A percentile compares a stretch with the other conserved stretches of the same genome.
Evolutionary conservation across 75 land plant species (phyloP).

Genomic region (Isoetes taiwanensis): DNA sequence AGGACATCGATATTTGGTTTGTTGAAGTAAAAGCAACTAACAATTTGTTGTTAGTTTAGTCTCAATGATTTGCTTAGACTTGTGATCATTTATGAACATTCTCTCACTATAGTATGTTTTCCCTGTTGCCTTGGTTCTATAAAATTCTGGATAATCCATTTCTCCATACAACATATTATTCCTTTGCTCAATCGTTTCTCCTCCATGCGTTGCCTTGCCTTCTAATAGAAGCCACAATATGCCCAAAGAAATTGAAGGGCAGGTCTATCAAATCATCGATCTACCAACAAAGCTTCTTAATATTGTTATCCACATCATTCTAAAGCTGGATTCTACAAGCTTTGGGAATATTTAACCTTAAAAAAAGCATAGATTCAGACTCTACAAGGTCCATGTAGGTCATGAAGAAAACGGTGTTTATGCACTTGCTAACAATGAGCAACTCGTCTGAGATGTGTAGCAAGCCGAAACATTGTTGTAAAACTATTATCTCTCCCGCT

Average conservation of each 20-base stretch:
- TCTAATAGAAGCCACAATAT: constrained; percentile 49
- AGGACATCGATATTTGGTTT: too few relatives aligned
- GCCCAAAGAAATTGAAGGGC: constrained; percentile 46
- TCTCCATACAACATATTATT: constrained; percentile 48
- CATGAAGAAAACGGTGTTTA: constrained; percentile 82
- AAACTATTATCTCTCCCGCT: constrained; percentile 70
- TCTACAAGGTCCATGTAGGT: constrained; percentile 85
- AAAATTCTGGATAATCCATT: constrained; percentile 45
- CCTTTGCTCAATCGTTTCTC: constrained; percentile 68
- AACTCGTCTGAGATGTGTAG: constrained; percentile 63
- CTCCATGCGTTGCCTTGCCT: constrained; percentile 79
- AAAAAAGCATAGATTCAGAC: constrained; percentile 35
- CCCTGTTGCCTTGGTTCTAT: not conserved
- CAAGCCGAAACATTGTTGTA: constrained; percentile 44
- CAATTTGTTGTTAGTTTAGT: too few relatives aligned
- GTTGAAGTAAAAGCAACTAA: too few relatives aligned
- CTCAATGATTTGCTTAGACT: too few relatives aligned
- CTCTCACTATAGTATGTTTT: constrained; percentile 12
- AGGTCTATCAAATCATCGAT: constrained; percentile 58
- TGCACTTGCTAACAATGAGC: constrained; percentile 58
- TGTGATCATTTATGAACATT: constrained; percentile 6
- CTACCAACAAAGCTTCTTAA: constrained; percentile 48
- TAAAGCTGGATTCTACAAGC: too few relatives aligned
- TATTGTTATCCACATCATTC: constrained; percentile 20
- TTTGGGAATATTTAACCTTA: too few relatives aligned